Conservation (phyloP, 805 yeast genomes). For the Metschnikowia dekortorum region DNA sequence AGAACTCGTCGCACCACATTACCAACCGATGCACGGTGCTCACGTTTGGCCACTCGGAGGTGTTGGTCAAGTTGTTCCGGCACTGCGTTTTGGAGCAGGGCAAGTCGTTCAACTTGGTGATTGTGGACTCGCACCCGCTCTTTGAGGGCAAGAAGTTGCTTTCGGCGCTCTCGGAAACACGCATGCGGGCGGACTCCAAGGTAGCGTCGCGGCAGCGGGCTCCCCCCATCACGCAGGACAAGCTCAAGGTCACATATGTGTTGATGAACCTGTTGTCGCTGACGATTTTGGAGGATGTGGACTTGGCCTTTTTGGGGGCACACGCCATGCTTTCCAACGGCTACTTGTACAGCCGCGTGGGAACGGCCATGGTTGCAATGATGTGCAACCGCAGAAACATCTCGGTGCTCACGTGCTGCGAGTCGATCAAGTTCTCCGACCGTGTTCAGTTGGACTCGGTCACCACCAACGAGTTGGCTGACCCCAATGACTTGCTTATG, state of each 20-base stretch:
- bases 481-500: conserved; percentile 63
- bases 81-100: conserved; percentile 57
- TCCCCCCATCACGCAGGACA: conserved; percentile 36
- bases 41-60: conserved; percentile 86
- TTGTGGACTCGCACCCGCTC: conserved; percentile 90
- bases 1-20: conserved; percentile 74
- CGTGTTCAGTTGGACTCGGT: conserved; percentile 96
- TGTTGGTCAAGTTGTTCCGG: conserved; percentile 68
- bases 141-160: conserved; percentile 88
- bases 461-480: conserved; percentile 86
- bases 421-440: conserved; percentile 89
- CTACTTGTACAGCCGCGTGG: conserved; percentile 85
- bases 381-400: conserved; percentile 81
- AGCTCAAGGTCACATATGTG: conserved; percentile 73
- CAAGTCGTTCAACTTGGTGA: conserved; percentile 69
- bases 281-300: conserved; percentile 79
- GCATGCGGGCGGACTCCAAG: conserved; percentile 16
- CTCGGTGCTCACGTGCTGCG: conserved; percentile 95
- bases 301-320: conserved; percentile 90
- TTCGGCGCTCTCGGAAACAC: conserved; percentile 49
- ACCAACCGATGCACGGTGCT: conserved; percentile 72
- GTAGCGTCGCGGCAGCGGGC: conserved; percentile 12
- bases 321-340: conserved; percentile 97
- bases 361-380: conserved; percentile 92
- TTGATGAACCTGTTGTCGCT: conserved; percentile 70